These are phyloP conservation scores for Cichorium intybus DNA, from an alignment of 140 eudicot species.

Conservation along the genomic window DNA sequence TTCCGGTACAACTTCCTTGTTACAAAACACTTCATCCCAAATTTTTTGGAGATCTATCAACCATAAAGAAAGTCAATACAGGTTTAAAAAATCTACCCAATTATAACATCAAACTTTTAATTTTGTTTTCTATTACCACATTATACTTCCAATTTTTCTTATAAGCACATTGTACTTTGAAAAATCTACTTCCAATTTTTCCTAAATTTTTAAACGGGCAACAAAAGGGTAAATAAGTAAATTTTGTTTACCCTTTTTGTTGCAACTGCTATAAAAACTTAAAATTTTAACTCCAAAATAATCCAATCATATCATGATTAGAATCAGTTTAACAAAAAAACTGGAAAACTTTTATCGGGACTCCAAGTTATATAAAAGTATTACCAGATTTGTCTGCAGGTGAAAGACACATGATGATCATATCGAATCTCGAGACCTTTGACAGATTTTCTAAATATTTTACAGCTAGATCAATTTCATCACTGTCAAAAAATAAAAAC, in stretches of 20 bases:
- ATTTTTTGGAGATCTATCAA: slow-evolving; percentile 44
- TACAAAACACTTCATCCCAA: slow-evolving; percentile 43
- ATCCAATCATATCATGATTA: too few species aligned
- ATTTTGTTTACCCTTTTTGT: background rate
- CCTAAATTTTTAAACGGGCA: too few species aligned
- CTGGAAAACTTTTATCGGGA: too few species aligned
- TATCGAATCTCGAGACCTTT: slow-evolving; percentile 73
- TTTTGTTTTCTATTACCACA: too few species aligned
- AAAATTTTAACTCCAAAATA: too few species aligned
- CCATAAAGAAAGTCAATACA: slow-evolving; percentile 6
- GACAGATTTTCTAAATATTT: slow-evolving; percentile 64
- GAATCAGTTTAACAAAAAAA: too few species aligned
- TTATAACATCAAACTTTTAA: too few species aligned
- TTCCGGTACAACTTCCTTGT: slow-evolving; percentile 23
- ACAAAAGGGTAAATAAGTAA: background rate
- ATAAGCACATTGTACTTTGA: too few species aligned
- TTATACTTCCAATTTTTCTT: too few species aligned
- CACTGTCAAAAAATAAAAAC: slow-evolving; percentile 45
- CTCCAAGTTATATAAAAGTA: background rate
- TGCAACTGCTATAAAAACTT: too few species aligned
- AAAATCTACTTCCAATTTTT: too few species aligned
- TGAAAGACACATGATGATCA: slow-evolving; percentile 87
- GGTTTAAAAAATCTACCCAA: too few species aligned
- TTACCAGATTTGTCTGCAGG: slow-evolving; percentile 77
- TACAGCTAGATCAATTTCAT: slow-evolving; percentile 64